Evolutionary conservation across 2,329 filamentous ascomycete species (phyloP), one percentile per base, ranked within the genome.

Genomic region (Celoporthe dispersa): DNA sequence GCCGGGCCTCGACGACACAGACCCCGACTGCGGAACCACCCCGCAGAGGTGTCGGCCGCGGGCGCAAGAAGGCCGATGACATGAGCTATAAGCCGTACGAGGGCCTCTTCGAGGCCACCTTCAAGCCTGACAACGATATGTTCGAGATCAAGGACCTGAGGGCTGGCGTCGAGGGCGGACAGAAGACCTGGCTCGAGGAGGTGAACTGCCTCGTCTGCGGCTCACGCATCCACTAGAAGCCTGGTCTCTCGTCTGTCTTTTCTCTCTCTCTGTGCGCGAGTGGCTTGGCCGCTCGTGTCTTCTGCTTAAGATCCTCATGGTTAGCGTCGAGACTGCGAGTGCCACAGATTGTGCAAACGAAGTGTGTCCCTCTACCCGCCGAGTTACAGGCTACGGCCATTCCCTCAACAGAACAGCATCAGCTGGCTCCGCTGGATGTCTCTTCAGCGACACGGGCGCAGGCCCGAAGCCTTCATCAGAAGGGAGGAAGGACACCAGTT

Each of bases 101-200:
- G 55, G 85, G 84, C 0, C 77, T 86, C 6, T 89, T 89, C 68
- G 80, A 86, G 64, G 87, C 84, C 3, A 79, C 77, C 2, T 79
- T 89, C 33, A 80, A 81, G 71, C 83, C 85, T 75, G 83, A 84
- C 53, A 78, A 79, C 3, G 83, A 81, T 3, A 76, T 81, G 31
- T 81, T 88, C 65, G 84, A 87, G 72, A 83, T 89, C 65, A 82
- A 77, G 35, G 87, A 89, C 73, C 77, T 88, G 61, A 81, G 87
- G 62, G 75, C 82, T 39, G 79, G 80, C 12, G 78, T 88, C 8
- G 76, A 76, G 2, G 85, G 82, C 12, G 86, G 86, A 2, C 82
- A 84, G 41, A 87, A 85, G 76, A 79, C 78, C 12, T 89, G 87
- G 87, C 83, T 80, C 14, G 86, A 88, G 75, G 81, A 81, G 4